Evolutionary conservation across 2,329 filamentous ascomycete species (phyloP).

Genomic region (Raffaelea ambrosiae): DNA sequence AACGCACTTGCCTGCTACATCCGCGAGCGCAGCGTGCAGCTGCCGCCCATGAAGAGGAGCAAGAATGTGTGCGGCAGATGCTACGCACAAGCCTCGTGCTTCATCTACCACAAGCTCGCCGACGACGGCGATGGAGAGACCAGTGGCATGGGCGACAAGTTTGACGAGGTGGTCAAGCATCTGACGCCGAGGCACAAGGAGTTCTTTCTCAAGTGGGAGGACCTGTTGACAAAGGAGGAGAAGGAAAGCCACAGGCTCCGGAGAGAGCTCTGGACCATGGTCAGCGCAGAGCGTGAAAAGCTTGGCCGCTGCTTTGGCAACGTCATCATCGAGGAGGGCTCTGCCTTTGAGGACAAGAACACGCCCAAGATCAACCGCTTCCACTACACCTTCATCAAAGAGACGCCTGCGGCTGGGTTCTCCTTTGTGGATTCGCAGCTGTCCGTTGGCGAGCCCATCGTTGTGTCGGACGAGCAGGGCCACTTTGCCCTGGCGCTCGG

Average conservation of each 20-base stretch:
- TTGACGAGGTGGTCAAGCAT: constrained; percentile 71
- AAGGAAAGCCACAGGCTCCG: constrained; percentile 80
- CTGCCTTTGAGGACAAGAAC: constrained; percentile 37
- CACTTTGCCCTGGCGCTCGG: constrained; percentile 94
- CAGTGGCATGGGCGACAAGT: constrained; percentile 73
- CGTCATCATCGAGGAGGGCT: constrained; percentile 64
- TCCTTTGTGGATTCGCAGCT: constrained; percentile 92
- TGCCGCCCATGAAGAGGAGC: constrained; percentile 80
- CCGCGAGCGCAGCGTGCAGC: constrained; percentile 65
- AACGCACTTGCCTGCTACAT: constrained; percentile 84
- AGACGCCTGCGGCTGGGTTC: constrained; percentile 47
- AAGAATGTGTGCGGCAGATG: constrained; percentile 77
- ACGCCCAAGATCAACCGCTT: constrained; percentile 85
- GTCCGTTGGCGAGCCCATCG: constrained; percentile 77
- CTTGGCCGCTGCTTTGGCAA: constrained; percentile 84
- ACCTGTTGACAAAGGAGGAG: constrained; percentile 87
- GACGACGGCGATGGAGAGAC: constrained; percentile 76
- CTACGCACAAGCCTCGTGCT: constrained; percentile 85
- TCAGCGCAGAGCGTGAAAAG: constrained; percentile 79
- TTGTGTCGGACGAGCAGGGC: constrained; percentile 91
- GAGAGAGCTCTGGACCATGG: constrained; percentile 92
- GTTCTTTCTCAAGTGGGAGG: constrained; percentile 95
- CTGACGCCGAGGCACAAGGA: constrained; percentile 65
- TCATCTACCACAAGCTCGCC: constrained; percentile 84
- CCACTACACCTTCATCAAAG: constrained; percentile 76